Conservation (phyloP, 805 yeast species). For the Suhomyces vadensis region DNA sequence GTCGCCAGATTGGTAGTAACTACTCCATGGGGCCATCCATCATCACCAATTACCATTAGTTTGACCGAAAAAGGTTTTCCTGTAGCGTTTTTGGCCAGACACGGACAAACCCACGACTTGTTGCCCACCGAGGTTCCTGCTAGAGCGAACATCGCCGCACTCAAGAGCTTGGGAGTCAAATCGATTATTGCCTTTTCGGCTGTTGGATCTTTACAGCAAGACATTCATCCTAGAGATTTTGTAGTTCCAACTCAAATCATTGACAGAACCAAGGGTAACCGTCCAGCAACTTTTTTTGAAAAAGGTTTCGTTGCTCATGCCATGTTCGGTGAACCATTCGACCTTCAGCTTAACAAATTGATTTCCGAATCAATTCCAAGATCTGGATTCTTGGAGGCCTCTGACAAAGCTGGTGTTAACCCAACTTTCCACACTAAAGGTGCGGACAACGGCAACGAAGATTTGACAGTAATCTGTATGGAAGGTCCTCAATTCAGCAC, state of each 20-base stretch:
- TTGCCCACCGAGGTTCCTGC: constrained; percentile 92
- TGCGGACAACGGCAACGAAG: constrained; percentile 60
- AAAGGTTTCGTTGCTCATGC: constrained; percentile 96
- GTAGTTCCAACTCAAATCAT: constrained; percentile 96
- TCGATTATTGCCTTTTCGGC: constrained; percentile 92
- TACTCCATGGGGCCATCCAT: constrained; percentile 98
- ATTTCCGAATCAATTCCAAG: constrained; percentile 52
- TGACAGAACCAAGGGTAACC: constrained; percentile 94
- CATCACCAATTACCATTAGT: constrained; percentile 91
- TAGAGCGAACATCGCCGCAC: constrained; percentile 93
- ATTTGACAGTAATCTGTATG: constrained; percentile 90
- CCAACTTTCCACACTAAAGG: constrained; percentile 62
- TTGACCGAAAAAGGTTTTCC: constrained; percentile 73
- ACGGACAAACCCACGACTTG: constrained; percentile 85
- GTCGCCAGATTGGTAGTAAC: constrained; percentile 79
- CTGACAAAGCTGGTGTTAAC: constrained; percentile 35
- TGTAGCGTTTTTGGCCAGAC: constrained; percentile 93
- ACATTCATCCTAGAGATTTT: constrained; percentile 91
- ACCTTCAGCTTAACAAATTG: constrained; percentile 64
- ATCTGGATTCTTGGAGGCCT: constrained; percentile 54
- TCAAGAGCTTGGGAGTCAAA: constrained; percentile 82
- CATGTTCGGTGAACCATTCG: constrained; percentile 96
- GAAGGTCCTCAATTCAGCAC: constrained; percentile 99
- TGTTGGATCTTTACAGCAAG: constrained; percentile 89
- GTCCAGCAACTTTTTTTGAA: constrained; percentile 87